phyloP scores from a whole-genome alignment of 257 asterid species.

The Solanum chaucha region DNA sequence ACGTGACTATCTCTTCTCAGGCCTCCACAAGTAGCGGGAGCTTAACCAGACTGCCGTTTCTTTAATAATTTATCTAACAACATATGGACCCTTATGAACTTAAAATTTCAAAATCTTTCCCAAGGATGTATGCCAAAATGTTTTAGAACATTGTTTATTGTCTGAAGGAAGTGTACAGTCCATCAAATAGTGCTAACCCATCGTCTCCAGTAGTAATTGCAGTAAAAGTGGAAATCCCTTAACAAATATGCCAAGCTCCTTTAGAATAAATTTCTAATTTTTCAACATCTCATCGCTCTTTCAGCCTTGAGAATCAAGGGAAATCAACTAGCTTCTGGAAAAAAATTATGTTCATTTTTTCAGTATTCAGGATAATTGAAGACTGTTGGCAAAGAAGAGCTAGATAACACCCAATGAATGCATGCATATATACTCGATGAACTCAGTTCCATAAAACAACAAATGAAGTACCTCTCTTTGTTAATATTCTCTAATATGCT shows the following conservation, averaged over 20 bases:
- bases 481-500: conserved; percentile 73
- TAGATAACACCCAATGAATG: not conserved
- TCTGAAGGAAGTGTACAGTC: not conserved
- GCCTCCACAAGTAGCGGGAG: not conserved
- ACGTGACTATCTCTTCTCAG: not conserved
- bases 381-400: not conserved
- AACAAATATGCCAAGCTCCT: not conserved
- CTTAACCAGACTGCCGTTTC: not conserved
- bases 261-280: not conserved
- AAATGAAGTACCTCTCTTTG: conserved; percentile 69
- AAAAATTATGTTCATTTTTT: not conserved
- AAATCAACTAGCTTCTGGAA: not conserved
- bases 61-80: not conserved
- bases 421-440: not conserved
- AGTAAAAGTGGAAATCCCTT: not conserved
- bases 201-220: not conserved
- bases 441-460: not conserved
- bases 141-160: not conserved
- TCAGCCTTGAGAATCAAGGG: not conserved
- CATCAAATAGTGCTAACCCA: not conserved
- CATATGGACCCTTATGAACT: not conserved
- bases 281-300: not conserved
- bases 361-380: not conserved
- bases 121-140: not conserved
- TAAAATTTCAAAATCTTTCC: not conserved